Base-by-base conservation (phyloP, 2,329 filamentous ascomycete species). In the Pestalotiopsis sp. region DNA sequence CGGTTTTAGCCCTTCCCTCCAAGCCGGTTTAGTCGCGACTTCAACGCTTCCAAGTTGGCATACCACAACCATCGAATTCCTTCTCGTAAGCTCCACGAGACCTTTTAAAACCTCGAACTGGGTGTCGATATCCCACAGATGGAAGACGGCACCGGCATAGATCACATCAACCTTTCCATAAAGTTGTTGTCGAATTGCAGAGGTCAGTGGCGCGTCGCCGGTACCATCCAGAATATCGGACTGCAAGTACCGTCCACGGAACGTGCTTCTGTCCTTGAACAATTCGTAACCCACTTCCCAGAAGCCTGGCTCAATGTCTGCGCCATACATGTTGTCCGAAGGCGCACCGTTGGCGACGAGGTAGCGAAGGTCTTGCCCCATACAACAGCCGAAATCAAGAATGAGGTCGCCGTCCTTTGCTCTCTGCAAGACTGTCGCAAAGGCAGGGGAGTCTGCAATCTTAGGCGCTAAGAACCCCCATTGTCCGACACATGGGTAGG, bases 391-490 rank as follows among this genome's bases (percentile, higher is more conserved):
- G 4, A 59, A 59, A 59, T 59, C 57, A 31, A 59, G 57, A 31
- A 59, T 27, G 5, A 59, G 57, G 57, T 59, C 57, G 57, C 57
- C 57, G 1, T 59, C 57, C 23, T 59, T 59, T 31, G 57, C 57
- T 23, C 57, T 59, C 57, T 59, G 57, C 57, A 59, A 59, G 4
- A 59, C 57, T 23, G 20, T 31, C 57, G 4, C 27, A 31, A 25
- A 59, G 11, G 57, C 57, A 13, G 57, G 57, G 11, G 57, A 59
- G 57, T 59, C 57, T 59, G 57, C 57, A 31, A 59, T 59, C 27
- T 59, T 59, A 14, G 57, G 57, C 4, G 57, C 57, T 4, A 59
- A 31, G 57, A 59, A 59, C 11, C 57, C 57, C 57, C 57, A 59
- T 31, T 59, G 57, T 25, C 57, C 57, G 23, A 59, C 14, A 31